Evolutionary conservation across 2,329 filamentous ascomycete genomes (phyloP), one percentile per base, ranked within the genome.

Genomic region (Arthroderma sp.): DNA sequence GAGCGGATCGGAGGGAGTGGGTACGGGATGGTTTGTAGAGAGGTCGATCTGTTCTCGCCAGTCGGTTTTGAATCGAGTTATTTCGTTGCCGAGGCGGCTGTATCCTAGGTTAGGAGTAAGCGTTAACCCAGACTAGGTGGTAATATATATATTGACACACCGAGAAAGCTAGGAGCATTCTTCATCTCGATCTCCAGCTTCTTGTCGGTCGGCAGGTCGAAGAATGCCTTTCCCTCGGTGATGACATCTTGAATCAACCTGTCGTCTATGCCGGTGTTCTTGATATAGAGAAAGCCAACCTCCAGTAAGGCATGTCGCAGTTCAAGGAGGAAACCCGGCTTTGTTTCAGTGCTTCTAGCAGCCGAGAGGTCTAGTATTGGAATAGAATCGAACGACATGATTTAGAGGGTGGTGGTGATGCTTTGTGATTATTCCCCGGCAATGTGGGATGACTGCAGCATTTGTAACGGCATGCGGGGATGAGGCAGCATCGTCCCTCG

Each of bases 21-120:
- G 84, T 1, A 81, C 41, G 0, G 79, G 69, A 54, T 91, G 84
- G 43, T 85, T 79, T 0, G 86, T 93, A 0, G 83, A 85, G 42
- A 94, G 74, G 61, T 94, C 86, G 49, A 93, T 81, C 60, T 94
- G 86, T 61, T 94, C 86, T 42, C 86, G 74, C 68, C 87, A 83
- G 64, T 94, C 86, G 54, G 77, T 73, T 41, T 75, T 74, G 52
- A 81, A 78, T 15, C 83, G 84, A 4, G 86, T 94, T 55, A 74
- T 75, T 56, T 77, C 72, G 53, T 72, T 73, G 47, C 72, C 71
- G 36, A 75, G 62, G 62, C 68, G 59, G 51, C 58, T 61, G 52
- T 58, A 63, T 37, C 60, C 60, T 56, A n/a, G 29, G 40, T 36
- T 27, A 27, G 28, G n/a, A 11, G 34, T 29, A 38, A 27, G 9